Conservation (phyloP, 192 early-diverging fungal species). For the Coemansia sp. region DNA sequence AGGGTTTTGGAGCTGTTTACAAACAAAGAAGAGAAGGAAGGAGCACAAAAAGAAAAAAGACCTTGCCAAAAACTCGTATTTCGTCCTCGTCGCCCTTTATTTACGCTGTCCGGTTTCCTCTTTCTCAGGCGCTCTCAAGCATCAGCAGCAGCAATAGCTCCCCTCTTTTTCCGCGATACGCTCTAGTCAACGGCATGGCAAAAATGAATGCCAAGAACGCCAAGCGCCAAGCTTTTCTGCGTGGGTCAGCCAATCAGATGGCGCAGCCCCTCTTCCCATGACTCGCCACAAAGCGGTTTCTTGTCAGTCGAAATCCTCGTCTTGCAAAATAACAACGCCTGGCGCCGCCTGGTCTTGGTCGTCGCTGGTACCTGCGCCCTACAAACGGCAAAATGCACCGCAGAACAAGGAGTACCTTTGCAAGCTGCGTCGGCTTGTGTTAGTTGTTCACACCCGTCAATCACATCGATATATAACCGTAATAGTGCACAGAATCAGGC, state of each 20-base stretch:
- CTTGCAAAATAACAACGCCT: slow-evolving; percentile 14
- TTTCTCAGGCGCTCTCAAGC: not conserved
- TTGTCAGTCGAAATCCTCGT: slow-evolving; percentile 18
- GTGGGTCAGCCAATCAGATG: slow-evolving; percentile 8
- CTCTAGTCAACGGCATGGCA: slow-evolving; percentile 1
- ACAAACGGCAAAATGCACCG: not conserved
- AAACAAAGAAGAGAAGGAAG: slow-evolving; percentile 1
- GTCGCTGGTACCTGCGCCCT: not conserved
- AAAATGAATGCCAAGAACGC: slow-evolving; percentile 2
- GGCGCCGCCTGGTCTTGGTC: slow-evolving; percentile 5
- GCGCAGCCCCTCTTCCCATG: slow-evolving; percentile 2
- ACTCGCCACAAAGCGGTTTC: not conserved
- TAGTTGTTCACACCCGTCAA: not conserved
- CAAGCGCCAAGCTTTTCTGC: slow-evolving; percentile 16
- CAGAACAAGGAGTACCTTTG: not conserved
- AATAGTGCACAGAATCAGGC: not conserved
- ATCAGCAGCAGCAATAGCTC: slow-evolving; percentile 9
- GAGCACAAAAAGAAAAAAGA: slow-evolving; percentile 2
- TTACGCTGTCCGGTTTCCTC: not conserved
- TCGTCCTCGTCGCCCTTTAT: not conserved
- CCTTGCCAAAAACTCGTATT: not conserved
- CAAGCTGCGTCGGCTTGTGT: not conserved
- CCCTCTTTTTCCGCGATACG: slow-evolving; percentile 6
- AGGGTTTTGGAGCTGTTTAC: not conserved
- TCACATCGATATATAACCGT: not conserved